Evolutionary conservation across 768 basidiomycete genomes (phyloP).

Genomic region (Termitomyces sp.): DNA sequence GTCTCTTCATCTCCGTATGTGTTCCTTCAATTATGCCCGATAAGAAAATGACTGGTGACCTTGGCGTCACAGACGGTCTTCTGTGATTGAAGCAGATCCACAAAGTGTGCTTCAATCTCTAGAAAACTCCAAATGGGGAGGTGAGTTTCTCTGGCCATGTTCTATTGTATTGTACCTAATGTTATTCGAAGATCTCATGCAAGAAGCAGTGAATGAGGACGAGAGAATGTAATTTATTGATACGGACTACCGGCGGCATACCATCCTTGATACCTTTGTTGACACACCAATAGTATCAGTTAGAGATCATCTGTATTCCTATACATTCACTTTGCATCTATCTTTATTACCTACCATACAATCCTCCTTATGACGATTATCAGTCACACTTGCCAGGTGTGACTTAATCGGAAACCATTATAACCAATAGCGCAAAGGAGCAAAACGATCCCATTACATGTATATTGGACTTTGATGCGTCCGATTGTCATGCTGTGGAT

Average conservation of each 20-base stretch:
- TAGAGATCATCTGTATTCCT: slow-evolving; percentile 21
- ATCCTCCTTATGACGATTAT: background rate
- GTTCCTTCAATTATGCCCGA: background rate
- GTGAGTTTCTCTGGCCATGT: slow-evolving; percentile 34
- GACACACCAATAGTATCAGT: slow-evolving; percentile 11
- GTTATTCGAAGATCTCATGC: slow-evolving; percentile 32
- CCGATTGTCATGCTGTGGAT: background rate
- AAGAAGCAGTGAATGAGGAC: slow-evolving; percentile 44
- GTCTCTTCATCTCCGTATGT: slow-evolving; percentile 44
- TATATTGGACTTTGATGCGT: background rate
- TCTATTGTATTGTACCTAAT: slow-evolving; percentile 5
- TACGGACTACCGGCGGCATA: slow-evolving; percentile 11
- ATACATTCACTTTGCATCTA: background rate
- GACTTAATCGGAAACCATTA: background rate
- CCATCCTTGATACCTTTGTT: slow-evolving; percentile 8
- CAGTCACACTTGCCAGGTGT: too few relatives aligned
- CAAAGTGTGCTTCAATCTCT: slow-evolving; percentile 54
- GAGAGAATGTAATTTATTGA: slow-evolving; percentile 22
- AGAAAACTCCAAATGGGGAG: slow-evolving; percentile 71
- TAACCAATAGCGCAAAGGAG: background rate
- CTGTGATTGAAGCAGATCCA: slow-evolving; percentile 40
- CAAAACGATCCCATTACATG: background rate
- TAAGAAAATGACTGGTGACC: slow-evolving; percentile 6
- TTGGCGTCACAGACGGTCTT: slow-evolving; percentile 29
- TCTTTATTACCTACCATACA: background rate